A percentile compares a stretch with the other conserved stretches of the same genome.
phyloP scores from a whole-genome alignment of 2,329 filamentous ascomycete genomes.

The Grosmannia clavigera region DNA sequence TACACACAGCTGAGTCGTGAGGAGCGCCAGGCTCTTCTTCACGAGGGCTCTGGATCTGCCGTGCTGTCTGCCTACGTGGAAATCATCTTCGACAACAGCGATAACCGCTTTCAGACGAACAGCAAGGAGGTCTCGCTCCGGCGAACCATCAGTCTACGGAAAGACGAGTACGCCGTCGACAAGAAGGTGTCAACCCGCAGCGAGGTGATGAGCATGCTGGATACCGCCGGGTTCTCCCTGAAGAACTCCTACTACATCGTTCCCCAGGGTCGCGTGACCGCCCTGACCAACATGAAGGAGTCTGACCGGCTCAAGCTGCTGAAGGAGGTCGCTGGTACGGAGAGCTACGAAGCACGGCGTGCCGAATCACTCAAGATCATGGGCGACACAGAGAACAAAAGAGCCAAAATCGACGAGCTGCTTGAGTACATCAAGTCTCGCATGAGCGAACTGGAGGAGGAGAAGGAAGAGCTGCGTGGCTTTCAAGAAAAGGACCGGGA shows the following conservation, averaged over 20 bases:
- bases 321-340: conserved; percentile 96
- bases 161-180: conserved; percentile 96
- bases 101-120: conserved; percentile 88
- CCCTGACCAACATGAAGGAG: conserved; percentile 98
- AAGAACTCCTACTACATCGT: conserved; percentile 99
- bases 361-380: conserved; percentile 93
- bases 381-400: conserved; percentile 90
- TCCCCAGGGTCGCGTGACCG: conserved; percentile 89
- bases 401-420: conserved; percentile 85
- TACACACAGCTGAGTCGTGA: conserved; percentile 94
- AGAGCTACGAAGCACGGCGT: conserved; percentile 88
- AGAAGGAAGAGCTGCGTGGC: conserved; percentile 87
- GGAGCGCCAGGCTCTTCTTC: conserved; percentile 88
- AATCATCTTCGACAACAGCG: conserved; percentile 95
- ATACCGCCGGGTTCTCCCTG: conserved; percentile 90
- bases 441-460: conserved; percentile 80
- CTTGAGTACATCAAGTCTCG: conserved; percentile 87
- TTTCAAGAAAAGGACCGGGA: conserved; percentile 95
- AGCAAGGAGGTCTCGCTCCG: conserved; percentile 84
- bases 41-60: conserved; percentile 93
- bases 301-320: conserved; percentile 76
- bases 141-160: conserved; percentile 91
- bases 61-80: conserved; percentile 99
- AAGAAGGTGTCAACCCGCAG: conserved; percentile 82
- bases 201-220: conserved; percentile 89